Conservation (phyloP, 768 basidiomycete species). For the Tricholoma furcatifolium region DNA sequence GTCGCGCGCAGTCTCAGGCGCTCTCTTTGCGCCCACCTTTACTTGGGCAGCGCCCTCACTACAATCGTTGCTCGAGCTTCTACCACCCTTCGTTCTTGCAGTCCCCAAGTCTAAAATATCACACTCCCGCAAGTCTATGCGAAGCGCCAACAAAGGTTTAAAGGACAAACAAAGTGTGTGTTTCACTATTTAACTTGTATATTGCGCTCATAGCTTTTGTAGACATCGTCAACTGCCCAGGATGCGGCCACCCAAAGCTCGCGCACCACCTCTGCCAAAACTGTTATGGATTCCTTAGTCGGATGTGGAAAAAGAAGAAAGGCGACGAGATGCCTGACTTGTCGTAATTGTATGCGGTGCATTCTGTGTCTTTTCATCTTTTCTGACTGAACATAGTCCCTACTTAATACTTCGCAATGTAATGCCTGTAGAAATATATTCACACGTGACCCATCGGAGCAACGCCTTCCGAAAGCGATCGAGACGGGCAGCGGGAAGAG, state of each 20-base stretch:
- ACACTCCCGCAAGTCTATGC: slow-evolving; percentile 94
- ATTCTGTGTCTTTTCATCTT: background rate
- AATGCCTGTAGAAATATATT: slow-evolving; percentile 11
- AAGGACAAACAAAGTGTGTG: slow-evolving; percentile 88
- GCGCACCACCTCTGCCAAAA: slow-evolving; percentile 83
- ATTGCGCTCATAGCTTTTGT: slow-evolving; percentile 2
- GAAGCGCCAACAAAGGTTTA: slow-evolving; percentile 90
- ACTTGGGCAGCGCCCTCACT: slow-evolving; percentile 39
- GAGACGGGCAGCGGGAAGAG: slow-evolving; percentile 5
- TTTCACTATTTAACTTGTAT: background rate
- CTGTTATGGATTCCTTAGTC: slow-evolving; percentile 72
- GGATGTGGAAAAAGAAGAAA: slow-evolving; percentile 58
- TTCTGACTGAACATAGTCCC: background rate
- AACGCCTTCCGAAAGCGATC: slow-evolving; percentile 13
- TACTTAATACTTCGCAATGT: too few relatives aligned
- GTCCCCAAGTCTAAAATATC: slow-evolving; percentile 95
- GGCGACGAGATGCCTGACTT: slow-evolving; percentile 36
- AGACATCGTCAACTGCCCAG: slow-evolving; percentile 93
- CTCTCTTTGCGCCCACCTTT: slow-evolving; percentile 21
- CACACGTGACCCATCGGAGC: slow-evolving; percentile 12
- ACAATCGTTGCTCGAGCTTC: slow-evolving; percentile 59
- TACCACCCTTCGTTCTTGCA: slow-evolving; percentile 86
- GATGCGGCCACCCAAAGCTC: slow-evolving; percentile 84
- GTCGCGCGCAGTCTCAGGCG: slow-evolving; percentile 7
- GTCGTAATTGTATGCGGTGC: slow-evolving; percentile 24